Evolutionary conservation across 306 rosid genomes (phyloP), one percentile per base, ranked within the genome.

Genomic region (Quercus alba): DNA sequence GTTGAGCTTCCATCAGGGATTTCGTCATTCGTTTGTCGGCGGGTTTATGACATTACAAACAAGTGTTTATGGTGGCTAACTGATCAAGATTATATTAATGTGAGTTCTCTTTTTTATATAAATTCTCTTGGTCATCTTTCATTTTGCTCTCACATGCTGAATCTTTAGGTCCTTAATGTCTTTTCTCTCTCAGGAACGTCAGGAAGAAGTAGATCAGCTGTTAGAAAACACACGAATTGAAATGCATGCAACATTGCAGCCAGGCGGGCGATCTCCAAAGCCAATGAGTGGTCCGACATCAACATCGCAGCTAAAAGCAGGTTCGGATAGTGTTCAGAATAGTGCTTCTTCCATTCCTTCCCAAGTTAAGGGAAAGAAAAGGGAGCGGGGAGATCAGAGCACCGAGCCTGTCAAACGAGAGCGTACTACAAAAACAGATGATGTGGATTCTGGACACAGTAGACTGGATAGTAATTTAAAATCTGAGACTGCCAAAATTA

Each of bases 11-110:
- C 94, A 44, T 73, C 94, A 73, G 96, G 97, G 94, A 82, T 89
- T 78, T 92, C 97, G 66, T 89, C 98, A 78, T 94, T 94, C 92
- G 97, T 94, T 78, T 94, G 98, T 85, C 80, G 98, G 76, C 90
- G 93, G 69, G 97, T 94, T 78, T 94, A 87, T 75, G 98, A 94
- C 73, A 92, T 85, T 81, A 77, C 78, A 33, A 84, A 86, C 88
- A 87, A 88, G 82, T 87, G 97, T 88, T 89, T 94, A 88, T 90
- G 97, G 98, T 92, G 97, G 98, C 82, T 94, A 89, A 94, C 97
- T 81, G 98, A 94, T 82, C 85, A 90, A 71, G 85, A 92, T 62
- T 88, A 89, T 75, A 83, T 89, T 83, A 88, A 94, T 87, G 98
- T 94, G 54, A 90, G 98, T 87, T 41, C 85, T 70, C 72, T 28